Conservation (phyloP, 164 flowering plant species). For the Piper betle region DNA sequence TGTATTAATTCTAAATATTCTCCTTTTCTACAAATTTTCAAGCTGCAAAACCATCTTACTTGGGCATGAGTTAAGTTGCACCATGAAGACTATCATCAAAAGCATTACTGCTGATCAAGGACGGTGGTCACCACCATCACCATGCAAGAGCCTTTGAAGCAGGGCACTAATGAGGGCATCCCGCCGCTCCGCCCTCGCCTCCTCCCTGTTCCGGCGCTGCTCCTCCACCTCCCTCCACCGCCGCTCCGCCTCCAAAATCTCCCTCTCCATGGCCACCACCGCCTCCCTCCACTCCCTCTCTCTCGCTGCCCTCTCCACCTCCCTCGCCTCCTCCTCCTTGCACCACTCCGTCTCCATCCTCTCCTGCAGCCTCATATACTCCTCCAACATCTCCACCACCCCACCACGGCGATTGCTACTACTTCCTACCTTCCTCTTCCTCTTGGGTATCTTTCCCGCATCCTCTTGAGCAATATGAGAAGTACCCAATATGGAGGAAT, state of each 20-base stretch:
- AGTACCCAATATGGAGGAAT: slow-evolving; percentile 23
- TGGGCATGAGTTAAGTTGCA: no score
- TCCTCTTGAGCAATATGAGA: slow-evolving; percentile 17
- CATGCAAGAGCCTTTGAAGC: slow-evolving; percentile 55
- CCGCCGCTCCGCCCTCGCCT: slow-evolving; percentile 79
- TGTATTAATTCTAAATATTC: no score
- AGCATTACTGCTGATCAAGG: no score
- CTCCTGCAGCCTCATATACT: slow-evolving; percentile 61
- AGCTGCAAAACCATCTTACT: no score
- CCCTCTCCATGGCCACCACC: slow-evolving; percentile 71
- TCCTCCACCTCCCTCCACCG: slow-evolving; percentile 86
- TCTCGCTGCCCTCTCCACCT: slow-evolving; percentile 49
- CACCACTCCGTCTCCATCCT: slow-evolving; percentile 67
- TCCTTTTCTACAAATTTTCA: no score
- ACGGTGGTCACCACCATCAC: no score
- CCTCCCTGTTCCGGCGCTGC: slow-evolving; percentile 61
- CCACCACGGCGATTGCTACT: slow-evolving; percentile 4
- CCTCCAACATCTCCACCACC: slow-evolving; percentile 54
- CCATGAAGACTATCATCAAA: no score
- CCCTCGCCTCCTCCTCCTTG: slow-evolving; percentile 47
- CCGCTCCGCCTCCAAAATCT: slow-evolving; percentile 66
- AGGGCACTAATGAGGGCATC: slow-evolving; percentile 71
- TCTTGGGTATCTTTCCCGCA: slow-evolving; percentile 19
- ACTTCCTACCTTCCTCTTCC: background rate
- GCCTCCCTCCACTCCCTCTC: slow-evolving; percentile 74